Conservation (phyloP, 1,284 basidiomycete genomes). For the Kalmanozyma brasiliensis region DNA sequence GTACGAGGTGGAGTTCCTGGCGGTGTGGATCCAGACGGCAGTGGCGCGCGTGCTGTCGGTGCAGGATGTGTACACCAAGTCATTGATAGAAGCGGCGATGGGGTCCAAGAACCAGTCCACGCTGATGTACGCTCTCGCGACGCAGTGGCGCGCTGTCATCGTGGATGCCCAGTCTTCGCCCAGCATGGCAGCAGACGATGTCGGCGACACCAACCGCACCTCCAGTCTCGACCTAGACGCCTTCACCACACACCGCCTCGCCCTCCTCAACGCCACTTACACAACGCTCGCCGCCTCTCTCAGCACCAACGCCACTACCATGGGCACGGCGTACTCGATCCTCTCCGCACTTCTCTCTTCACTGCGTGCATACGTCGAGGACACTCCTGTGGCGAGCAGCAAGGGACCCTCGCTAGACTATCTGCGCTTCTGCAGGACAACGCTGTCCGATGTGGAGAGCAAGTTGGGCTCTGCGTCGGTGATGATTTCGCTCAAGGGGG, state of each 20-base stretch:
- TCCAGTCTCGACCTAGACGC: slow-evolving; percentile 18
- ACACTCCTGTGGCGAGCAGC: slow-evolving; percentile 16
- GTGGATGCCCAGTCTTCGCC: not conserved
- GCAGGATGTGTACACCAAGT: slow-evolving; percentile 47
- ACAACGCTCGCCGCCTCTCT: slow-evolving; percentile 8
- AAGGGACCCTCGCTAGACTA: slow-evolving; percentile 2
- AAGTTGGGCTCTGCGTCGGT: not conserved
- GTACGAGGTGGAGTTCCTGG: slow-evolving; percentile 47
- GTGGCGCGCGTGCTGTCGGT: slow-evolving; percentile 46
- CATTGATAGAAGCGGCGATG: slow-evolving; percentile 14
- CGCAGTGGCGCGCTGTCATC: slow-evolving; percentile 7
- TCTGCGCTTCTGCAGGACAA: slow-evolving; percentile 13
- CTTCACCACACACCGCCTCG: slow-evolving; percentile 3
- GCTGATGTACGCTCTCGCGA: slow-evolving; percentile 6
- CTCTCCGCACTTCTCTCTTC: slow-evolving; percentile 44
- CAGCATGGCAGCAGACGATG: not conserved
- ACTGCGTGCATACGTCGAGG: slow-evolving; percentile 32
- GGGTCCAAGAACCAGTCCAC: not conserved
- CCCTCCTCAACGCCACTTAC: slow-evolving; percentile 13
- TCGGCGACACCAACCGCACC: not conserved
- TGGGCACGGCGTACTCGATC: slow-evolving; percentile 26
- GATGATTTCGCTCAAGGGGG: slow-evolving; percentile 6
- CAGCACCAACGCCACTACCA: slow-evolving; percentile 4
- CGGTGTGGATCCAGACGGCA: slow-evolving; percentile 56
- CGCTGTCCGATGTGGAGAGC: slow-evolving; percentile 11